Evolutionary conservation across 805 yeast genomes (phyloP).

Genomic region (Ogataea zsoltii): DNA sequence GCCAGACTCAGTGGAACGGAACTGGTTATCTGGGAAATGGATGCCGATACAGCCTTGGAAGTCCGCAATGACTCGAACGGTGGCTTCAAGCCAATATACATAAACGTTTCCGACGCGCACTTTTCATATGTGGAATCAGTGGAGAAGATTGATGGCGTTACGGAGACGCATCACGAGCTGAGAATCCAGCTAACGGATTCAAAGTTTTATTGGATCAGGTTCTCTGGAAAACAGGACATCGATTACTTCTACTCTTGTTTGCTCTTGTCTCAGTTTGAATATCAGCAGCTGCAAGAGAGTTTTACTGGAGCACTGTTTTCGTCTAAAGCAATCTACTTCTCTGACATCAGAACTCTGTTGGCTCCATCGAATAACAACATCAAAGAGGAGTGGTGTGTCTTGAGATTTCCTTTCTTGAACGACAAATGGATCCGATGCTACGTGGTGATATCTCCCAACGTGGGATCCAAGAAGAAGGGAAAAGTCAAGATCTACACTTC

Average conservation of each 20-base stretch:
- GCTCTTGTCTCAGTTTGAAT: constrained; percentile 57
- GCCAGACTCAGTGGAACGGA: constrained; percentile 51
- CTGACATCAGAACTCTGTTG: constrained; percentile 60
- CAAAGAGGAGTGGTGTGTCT: constrained; percentile 61
- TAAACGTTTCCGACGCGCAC: constrained; percentile 51
- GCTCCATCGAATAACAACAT: constrained; percentile 48
- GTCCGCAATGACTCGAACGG: constrained; percentile 34
- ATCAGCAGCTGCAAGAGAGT: constrained; percentile 55
- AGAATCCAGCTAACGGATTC: constrained; percentile 28
- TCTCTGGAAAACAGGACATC: constrained; percentile 28
- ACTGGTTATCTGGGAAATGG: constrained; percentile 48
- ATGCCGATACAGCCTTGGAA: constrained; percentile 31
- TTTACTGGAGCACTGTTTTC: constrained; percentile 66
- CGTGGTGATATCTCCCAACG: constrained; percentile 49
- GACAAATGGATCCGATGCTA: constrained; percentile 60
- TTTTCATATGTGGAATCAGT: constrained; percentile 17
- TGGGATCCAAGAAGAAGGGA: constrained; percentile 45
- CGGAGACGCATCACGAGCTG: constrained; percentile 13
- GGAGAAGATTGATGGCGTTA: constrained; percentile 7
- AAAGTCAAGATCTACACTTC: constrained; percentile 53
- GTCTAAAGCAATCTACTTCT: constrained; percentile 53
- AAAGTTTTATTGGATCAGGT: constrained; percentile 26
- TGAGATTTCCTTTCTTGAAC: constrained; percentile 58
- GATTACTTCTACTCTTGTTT: constrained; percentile 45
- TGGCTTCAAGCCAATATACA: constrained; percentile 50